Evolutionary conservation across 1,139 yeast species (phyloP), one percentile per base, ranked within the genome.

Genomic region (Yamadazyma conglobata): DNA sequence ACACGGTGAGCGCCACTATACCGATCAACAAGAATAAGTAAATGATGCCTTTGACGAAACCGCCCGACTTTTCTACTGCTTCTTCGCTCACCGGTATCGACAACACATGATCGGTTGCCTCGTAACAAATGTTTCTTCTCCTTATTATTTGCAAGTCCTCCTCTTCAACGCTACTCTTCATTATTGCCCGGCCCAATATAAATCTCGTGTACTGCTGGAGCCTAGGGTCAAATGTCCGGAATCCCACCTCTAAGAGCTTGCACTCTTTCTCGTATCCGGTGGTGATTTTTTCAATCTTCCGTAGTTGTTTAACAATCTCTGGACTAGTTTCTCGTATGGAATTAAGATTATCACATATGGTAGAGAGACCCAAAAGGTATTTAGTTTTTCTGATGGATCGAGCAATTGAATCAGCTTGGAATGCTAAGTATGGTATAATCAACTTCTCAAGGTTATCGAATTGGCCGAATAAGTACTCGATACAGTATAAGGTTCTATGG

Each of bases 41-140:
- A 15, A 15, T 15, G 10, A 15, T 15, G 19, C 15, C 10, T 7
- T 15, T 15, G 19, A 23, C 21, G 14, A 21, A 16, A 10, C 10
- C n/a, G 5, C 11, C 9, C 15, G 12, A 8, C 19, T 10, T n/a
- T 10, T 27, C 21, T 3, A 25, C 19, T n/a, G 25, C 9, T 9
- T 59, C 60, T 33, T 61, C 66, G 2, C 61, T 52, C 19, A 64
- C 48, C 2, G 73, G 73, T 17, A 68, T 67, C 37, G 65, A 57
- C 7, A 66, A 66, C 18, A 67, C 71, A 37, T 62, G 60, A 31
- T 63, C 70, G 2, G 70, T 66, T 1, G 73, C 72, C 39, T 56
- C 67, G 32, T 49, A 58, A 33, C 74, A 68, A 14, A 67, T 50
- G 11, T 60, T 60, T 39, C 74, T 47, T 34, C 74, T 47, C 30